Conservation (phyloP, 2,329 filamentous ascomycete species). For the Colletotrichum gloeosporioides region DNA sequence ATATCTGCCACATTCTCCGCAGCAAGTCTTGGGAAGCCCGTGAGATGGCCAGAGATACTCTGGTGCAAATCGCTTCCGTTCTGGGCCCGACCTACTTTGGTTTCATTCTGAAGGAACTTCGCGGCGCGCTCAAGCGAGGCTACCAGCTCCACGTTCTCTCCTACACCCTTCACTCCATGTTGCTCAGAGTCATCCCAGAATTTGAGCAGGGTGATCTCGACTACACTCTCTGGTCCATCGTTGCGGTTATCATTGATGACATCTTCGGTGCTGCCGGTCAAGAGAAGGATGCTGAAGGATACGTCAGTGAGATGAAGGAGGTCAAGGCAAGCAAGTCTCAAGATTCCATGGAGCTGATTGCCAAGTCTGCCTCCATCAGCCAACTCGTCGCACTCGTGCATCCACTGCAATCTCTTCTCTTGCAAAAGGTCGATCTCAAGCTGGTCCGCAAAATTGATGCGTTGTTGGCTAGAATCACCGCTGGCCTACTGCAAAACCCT, state of each 20-base stretch:
- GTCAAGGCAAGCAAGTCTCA: constrained; percentile 98
- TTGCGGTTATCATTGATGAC: constrained; percentile 93
- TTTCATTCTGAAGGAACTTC: constrained; percentile 91
- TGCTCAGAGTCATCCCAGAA: constrained; percentile 75
- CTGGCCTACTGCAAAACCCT: constrained; percentile 83
- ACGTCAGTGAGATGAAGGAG: constrained; percentile 94
- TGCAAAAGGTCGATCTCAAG: constrained; percentile 83
- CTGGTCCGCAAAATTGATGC: constrained; percentile 92
- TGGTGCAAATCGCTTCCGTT: constrained; percentile 81
- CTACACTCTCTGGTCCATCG: constrained; percentile 80
- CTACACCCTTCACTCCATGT: constrained; percentile 90
- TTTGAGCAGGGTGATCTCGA: constrained; percentile 86
- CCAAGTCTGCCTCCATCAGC: constrained; percentile 78
- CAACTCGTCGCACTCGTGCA: constrained; percentile 77
- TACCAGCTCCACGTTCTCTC: constrained; percentile 96
- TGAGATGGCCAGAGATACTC: constrained; percentile 88
- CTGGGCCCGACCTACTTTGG: constrained; percentile 85
- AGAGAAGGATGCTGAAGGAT: constrained; percentile 97
- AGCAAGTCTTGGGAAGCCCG: constrained; percentile 88
- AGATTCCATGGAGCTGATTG: constrained; percentile 93
- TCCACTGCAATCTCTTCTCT: constrained; percentile 79
- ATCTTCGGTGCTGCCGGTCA: constrained; percentile 92
- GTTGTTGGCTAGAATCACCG: constrained; percentile 80
- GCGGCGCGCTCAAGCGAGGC: constrained; percentile 80
- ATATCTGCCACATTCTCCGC: constrained; percentile 90